Conservation (phyloP, 2,329 filamentous ascomycete genomes). For the Sporothrix curviconia region DNA sequence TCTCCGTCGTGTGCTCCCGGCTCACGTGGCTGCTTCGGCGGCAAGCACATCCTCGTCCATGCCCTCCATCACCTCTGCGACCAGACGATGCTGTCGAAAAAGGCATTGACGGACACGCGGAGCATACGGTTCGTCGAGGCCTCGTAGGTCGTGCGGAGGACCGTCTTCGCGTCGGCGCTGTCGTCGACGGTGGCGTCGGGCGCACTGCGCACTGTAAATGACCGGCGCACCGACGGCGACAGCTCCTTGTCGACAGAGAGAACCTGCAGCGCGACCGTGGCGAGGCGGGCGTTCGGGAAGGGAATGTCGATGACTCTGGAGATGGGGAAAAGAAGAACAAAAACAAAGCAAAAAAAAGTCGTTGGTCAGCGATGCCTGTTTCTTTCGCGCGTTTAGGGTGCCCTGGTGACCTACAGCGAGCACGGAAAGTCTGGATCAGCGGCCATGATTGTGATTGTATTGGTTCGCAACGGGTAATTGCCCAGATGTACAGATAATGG, state of each 20-base stretch:
- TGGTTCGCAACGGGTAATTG: neutral
- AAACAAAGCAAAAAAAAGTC: no score
- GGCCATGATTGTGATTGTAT: conserved; percentile 22
- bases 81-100: conserved; percentile 83
- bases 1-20: no score
- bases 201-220: conserved; percentile 46
- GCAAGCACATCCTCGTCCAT: conserved; percentile 76
- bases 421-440: conserved; percentile 52
- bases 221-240: conserved; percentile 71
- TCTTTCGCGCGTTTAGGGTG: neutral
- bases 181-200: conserved; percentile 1
- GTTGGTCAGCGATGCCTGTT: neutral
- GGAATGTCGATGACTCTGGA: conserved; percentile 64
- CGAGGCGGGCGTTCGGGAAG: conserved; percentile 73
- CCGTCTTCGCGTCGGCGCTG: conserved; percentile 26
- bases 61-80: conserved; percentile 84
- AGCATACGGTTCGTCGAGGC: conserved; percentile 96
- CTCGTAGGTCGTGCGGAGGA: conserved; percentile 69
- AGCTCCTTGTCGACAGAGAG: conserved; percentile 84
- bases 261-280: conserved; percentile 65
- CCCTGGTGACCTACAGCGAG: conserved; percentile 47
- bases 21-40: conserved; percentile 7
- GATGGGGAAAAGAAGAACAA: no score
- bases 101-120: conserved; percentile 89
- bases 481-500: no score